Percentiles rank a stretch among this genome's conserved stretches.
phyloP scores from a whole-genome alignment of 2,329 filamentous ascomycete genomes.

The Fusarium udum region DNA sequence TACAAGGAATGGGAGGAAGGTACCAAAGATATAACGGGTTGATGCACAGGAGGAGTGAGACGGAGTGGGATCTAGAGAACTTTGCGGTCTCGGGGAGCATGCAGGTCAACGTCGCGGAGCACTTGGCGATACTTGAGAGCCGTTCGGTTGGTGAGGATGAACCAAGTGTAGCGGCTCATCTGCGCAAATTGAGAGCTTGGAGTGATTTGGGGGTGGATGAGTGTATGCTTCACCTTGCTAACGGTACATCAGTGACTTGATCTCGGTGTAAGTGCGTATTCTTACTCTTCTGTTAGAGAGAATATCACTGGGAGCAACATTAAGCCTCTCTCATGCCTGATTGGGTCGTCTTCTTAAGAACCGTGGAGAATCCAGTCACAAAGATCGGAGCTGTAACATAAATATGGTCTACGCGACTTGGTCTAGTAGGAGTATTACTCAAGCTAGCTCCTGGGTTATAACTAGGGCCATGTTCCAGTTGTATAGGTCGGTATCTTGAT shows the following conservation, averaged over 20 bases:
- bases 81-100: rapidly evolving
- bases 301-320: rapidly evolving
- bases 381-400: rapidly evolving
- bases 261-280: rapidly evolving
- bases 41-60: not conserved
- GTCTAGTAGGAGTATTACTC: rapidly evolving
- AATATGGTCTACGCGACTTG: rapidly evolving
- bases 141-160: rapidly evolving
- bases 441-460: rapidly evolving
- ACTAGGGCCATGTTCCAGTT: rapidly evolving
- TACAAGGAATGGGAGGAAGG: rapidly evolving
- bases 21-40: not conserved
- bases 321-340: not conserved
- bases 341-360: rapidly evolving
- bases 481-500: not conserved
- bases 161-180: rapidly evolving
- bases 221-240: not conserved
- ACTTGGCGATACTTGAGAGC: not conserved
- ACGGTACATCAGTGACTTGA: not conserved
- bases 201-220: not conserved
- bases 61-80: not conserved
- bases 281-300: rapidly evolving
- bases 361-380: not conserved
- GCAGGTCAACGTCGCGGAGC: not conserved
- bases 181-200: not conserved